These are phyloP conservation scores for Tricholomella constricta DNA, from an alignment of 768 basidiomycete species.

Conservation along the genomic window DNA sequence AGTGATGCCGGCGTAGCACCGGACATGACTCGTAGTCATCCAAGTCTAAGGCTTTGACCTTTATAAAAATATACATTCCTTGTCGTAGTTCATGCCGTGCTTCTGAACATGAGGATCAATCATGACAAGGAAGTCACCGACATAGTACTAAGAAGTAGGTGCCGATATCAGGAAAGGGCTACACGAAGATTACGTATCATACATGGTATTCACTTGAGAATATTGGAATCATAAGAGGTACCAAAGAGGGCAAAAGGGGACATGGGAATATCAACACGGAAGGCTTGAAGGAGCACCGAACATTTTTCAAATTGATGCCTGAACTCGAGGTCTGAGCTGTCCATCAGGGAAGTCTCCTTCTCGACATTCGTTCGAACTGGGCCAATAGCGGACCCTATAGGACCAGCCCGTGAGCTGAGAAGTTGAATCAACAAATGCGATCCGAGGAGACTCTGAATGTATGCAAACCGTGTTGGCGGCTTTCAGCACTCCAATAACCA, in stretches of 20 bases:
- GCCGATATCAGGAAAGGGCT: background rate
- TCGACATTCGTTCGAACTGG: background rate
- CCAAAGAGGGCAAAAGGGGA: background rate
- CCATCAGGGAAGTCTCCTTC: constrained; percentile 6
- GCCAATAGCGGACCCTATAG: constrained; percentile 11
- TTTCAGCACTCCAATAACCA: constrained; percentile 11
- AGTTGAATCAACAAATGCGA: too few relatives aligned
- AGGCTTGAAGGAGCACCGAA: too few relatives aligned
- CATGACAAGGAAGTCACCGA: background rate
- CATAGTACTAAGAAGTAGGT: background rate
- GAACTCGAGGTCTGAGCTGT: background rate
- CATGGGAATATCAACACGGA: too few relatives aligned
- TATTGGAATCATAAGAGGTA: background rate
- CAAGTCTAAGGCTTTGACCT: too few relatives aligned
- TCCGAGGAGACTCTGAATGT: too few relatives aligned
- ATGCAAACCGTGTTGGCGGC: constrained; percentile 5
- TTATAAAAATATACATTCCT: too few relatives aligned
- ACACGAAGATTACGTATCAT: background rate
- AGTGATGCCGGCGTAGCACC: too few relatives aligned
- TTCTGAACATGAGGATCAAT: too few relatives aligned
- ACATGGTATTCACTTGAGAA: background rate
- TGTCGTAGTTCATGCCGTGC: too few relatives aligned
- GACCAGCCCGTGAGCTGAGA: constrained; percentile 12
- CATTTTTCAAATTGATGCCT: too few relatives aligned
- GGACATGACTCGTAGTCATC: too few relatives aligned